Base-by-base conservation (phyloP, 139 green algal genomes). In the Chlorella sp. region DNA sequence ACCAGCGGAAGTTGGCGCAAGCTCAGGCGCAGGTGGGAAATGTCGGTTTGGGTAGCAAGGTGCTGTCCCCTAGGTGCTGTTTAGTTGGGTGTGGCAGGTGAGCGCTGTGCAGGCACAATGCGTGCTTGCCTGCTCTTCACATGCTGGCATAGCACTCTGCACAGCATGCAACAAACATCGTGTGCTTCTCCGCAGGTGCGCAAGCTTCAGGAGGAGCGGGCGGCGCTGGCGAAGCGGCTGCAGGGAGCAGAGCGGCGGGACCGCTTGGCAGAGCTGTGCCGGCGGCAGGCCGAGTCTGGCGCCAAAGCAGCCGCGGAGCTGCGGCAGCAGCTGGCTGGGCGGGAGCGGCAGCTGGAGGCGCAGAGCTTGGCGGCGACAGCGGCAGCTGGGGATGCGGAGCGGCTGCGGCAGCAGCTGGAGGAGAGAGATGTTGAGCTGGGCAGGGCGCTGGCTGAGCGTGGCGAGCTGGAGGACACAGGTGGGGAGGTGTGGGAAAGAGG, bases 301-400 rank as follows among this genome's bases (percentile, higher is more conserved):
- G 26, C 47, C 34, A 57, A 38, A 12, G 74, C 74, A 9, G 55
- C 74, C 16, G 32, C 51, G 2, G 56, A 80, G 63, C 36, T 67
- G 47, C 83, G 56, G 51, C 75, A 73, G 34, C 70, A 83, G 57
- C 76, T 87, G 56, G 76, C 55, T 34, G 83, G 39, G 1, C 25
- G 32, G 26, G 34, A 75, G 34, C 70, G 26, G 65, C 75, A 80
- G 83, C 83, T 87, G 76, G 55, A 81, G 67, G 28, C 30, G 13
- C 83, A 83, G 55, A 70, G 83, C 83, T 38, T 87, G 34, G 57
- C 56, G 3, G 83, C 83, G 7, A 73, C 83, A 25, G 83, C 41
- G 17, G 38, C 47, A 6, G 65, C 39, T 11, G 83, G 72, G 15
- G 73, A 81, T 41, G 65, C 65, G 17, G 32, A 32, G 4, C 47